Evolutionary conservation across 2,329 filamentous ascomycete species (phyloP).

Genomic region (Monosporascus sp.): DNA sequence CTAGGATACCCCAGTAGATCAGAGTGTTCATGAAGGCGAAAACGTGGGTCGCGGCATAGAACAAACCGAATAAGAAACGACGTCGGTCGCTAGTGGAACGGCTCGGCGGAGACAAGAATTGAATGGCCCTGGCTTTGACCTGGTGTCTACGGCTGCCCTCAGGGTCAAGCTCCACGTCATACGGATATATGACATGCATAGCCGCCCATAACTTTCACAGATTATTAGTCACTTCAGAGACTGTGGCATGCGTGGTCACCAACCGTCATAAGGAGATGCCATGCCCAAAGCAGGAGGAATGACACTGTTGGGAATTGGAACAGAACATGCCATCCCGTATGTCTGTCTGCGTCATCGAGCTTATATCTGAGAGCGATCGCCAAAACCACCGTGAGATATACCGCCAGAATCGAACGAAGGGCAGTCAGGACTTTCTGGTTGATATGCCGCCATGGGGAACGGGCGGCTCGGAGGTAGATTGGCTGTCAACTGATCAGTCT

Average conservation of each 20-base stretch:
- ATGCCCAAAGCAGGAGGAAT: conserved; percentile 36
- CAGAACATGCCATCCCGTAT: conserved; percentile 34
- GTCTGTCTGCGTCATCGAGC: conserved; percentile 32
- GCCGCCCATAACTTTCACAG: conserved; percentile 42
- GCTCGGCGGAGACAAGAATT: conserved; percentile 39
- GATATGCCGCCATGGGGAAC: conserved; percentile 45
- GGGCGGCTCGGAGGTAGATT: conserved; percentile 44
- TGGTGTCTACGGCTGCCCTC: conserved; percentile 22
- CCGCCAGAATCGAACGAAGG: conserved; percentile 36
- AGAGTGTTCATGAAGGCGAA: conserved; percentile 45
- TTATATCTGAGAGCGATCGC: conserved; percentile 42
- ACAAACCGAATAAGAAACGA: conserved; percentile 44
- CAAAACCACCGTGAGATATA: conserved; percentile 36
- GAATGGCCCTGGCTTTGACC: conserved; percentile 31
- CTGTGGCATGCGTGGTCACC: conserved; percentile 17
- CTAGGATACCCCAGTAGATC: conserved; percentile 40
- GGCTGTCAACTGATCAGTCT: conserved; percentile 31
- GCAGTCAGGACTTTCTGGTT: conserved; percentile 40
- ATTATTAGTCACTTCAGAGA: background rate
- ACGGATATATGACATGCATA: conserved; percentile 44
- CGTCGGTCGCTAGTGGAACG: conserved; percentile 32
- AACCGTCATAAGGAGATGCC: conserved; percentile 42
- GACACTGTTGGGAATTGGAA: conserved; percentile 46
- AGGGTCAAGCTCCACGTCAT: conserved; percentile 27
- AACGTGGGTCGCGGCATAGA: conserved; percentile 41